These are phyloP conservation scores for Trichoderma gamsii DNA, from an alignment of 495 filamentous ascomycete species.

Conservation along the genomic window DNA sequence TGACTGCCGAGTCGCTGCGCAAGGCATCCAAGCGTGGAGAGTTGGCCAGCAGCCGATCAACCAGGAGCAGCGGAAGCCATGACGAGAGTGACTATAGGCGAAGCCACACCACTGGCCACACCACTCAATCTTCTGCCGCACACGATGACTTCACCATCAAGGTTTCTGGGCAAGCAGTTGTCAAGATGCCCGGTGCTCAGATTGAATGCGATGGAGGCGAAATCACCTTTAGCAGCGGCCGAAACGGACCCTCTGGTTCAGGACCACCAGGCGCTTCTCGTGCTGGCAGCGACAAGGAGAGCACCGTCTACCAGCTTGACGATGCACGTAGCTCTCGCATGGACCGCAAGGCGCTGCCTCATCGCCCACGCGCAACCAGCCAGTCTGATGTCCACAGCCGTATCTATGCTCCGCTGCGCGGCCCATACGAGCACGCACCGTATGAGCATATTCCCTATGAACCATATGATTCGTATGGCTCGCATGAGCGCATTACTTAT, in stretches of 20 bases:
- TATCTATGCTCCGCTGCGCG: conserved; percentile 21
- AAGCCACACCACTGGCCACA: conserved; percentile 48
- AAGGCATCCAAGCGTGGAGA: conserved; percentile 36
- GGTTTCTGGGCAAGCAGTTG: conserved; percentile 40
- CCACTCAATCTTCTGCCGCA: conserved; percentile 41
- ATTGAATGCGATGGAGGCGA: conserved; percentile 51
- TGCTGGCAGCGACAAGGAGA: conserved; percentile 36
- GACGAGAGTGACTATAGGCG: conserved; percentile 51
- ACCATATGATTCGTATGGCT: conserved; percentile 12
- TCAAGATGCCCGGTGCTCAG: conserved; percentile 44
- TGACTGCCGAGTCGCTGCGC: conserved; percentile 47
- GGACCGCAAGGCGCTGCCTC: conserved; percentile 29
- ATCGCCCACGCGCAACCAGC: conserved; percentile 34
- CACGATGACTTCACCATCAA: conserved; percentile 48
- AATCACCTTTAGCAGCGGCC: conserved; percentile 40
- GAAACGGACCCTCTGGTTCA: not conserved
- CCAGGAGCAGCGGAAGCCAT: conserved; percentile 45
- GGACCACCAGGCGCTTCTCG: conserved; percentile 26
- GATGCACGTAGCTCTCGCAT: conserved; percentile 40
- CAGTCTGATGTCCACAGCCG: conserved; percentile 40
- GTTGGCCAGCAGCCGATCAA: conserved; percentile 43
- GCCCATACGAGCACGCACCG: conserved; percentile 21
- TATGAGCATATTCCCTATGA: conserved; percentile 16
- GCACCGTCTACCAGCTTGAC: conserved; percentile 31
- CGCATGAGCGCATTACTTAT: conserved; percentile 20